Percentiles rank a stretch among this genome's conserved stretches.
Evolutionary conservation across 2,329 filamentous ascomycete genomes (phyloP).

Genomic region (Decorospora gaudefroyi): DNA sequence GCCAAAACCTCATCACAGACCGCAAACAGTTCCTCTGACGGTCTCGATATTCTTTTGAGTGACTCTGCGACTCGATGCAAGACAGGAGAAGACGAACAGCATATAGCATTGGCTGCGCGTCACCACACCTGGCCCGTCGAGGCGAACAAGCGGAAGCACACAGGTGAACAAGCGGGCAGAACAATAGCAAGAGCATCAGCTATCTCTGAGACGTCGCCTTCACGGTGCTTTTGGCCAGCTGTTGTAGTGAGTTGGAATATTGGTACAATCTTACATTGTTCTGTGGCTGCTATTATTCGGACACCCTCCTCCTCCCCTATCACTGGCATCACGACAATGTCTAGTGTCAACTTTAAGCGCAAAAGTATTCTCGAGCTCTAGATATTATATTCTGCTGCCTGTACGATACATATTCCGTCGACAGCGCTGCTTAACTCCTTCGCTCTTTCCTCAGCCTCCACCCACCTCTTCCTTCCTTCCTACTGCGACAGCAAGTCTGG

Average conservation of each 20-base stretch:
- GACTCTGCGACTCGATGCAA: slow-evolving; percentile 12
- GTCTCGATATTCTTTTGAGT: slow-evolving; percentile 1
- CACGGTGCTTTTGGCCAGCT: not conserved
- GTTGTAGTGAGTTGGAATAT: slow-evolving; percentile 13
- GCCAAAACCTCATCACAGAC: slow-evolving; percentile 12
- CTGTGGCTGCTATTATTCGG: slow-evolving; percentile 17
- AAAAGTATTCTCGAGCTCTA: slow-evolving; percentile 1
- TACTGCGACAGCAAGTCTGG: not conserved
- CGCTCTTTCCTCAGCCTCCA: slow-evolving; percentile 7
- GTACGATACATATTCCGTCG: not conserved
- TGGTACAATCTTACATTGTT: slow-evolving; percentile 8
- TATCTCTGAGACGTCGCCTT: slow-evolving; percentile 11
- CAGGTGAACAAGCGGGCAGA: slow-evolving; percentile 18
- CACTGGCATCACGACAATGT: slow-evolving; percentile 11
- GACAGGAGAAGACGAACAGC: slow-evolving; percentile 14
- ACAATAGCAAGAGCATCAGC: slow-evolving; percentile 29
- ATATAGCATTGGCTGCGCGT: slow-evolving; percentile 14
- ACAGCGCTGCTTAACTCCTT: not conserved
- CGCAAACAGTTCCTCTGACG: slow-evolving; percentile 16
- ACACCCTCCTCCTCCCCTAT: slow-evolving; percentile 13
- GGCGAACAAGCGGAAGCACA: slow-evolving; percentile 4
- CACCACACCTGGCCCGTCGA: slow-evolving; percentile 1
- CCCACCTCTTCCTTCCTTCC: slow-evolving; percentile 3
- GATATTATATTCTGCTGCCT: slow-evolving; percentile 8
- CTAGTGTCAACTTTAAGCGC: slow-evolving; percentile 3